phyloP scores from a whole-genome alignment of 345 rosid genomes.

The Turnera subulata region DNA sequence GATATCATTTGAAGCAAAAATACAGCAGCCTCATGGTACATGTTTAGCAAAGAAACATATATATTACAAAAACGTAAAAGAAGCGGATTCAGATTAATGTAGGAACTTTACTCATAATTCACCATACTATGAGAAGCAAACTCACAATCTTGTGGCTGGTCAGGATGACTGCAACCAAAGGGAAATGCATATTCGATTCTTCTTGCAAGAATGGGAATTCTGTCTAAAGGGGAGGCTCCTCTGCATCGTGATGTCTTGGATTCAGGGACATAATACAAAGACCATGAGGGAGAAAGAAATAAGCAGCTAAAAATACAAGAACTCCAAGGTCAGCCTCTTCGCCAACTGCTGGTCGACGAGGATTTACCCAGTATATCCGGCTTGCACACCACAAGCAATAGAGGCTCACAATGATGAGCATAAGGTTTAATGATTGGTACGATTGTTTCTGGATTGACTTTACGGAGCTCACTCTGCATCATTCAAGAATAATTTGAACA shows the following conservation, averaged over 20 bases:
- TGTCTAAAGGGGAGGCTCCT: conserved; percentile 32
- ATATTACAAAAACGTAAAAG: too few relatives aligned
- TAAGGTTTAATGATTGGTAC: conserved; percentile 32
- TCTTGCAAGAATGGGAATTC: too few relatives aligned
- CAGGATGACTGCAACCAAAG: too few relatives aligned
- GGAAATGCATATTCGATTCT: too few relatives aligned
- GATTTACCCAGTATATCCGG: conserved; percentile 53
- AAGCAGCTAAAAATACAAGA: conserved; percentile 39
- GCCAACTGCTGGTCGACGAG: conserved; percentile 61
- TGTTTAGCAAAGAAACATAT: too few relatives aligned
- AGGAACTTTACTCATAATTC: too few relatives aligned
- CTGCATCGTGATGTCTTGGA: conserved; percentile 20
- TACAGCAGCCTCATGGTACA: too few relatives aligned
- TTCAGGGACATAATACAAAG: conserved; percentile 48
- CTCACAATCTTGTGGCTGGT: too few relatives aligned
- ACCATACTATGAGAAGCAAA: too few relatives aligned
- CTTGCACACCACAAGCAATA: conserved; percentile 63
- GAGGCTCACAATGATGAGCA: conserved; percentile 36
- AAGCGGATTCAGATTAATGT: too few relatives aligned
- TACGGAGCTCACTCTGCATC: conserved; percentile 33
- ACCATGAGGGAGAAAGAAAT: conserved; percentile 51
- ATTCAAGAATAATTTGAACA: not conserved
- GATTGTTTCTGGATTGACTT: conserved; percentile 30
- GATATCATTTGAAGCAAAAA: too few relatives aligned
- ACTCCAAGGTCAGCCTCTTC: conserved; percentile 80